Evolutionary conservation across 2,329 filamentous ascomycete genomes (phyloP), one percentile per base, ranked within the genome.

Genomic region (Alternaria rosae): DNA sequence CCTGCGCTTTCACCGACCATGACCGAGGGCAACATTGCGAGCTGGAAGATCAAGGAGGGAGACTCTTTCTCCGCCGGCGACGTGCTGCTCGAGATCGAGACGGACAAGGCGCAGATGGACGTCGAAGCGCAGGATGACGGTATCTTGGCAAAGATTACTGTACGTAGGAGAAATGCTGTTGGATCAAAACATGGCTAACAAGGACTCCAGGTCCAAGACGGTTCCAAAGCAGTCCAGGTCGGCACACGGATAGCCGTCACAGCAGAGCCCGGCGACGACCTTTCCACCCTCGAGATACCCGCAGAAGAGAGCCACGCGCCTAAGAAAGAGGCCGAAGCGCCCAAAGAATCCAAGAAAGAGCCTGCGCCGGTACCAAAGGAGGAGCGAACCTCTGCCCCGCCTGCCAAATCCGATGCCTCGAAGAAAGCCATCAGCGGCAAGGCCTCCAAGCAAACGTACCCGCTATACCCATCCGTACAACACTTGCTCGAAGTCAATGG

Each of bases 61-160:
- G 92, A 95, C 70, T 86, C 88, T 54, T 97, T 93, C 80, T 85
- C 87, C 52, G 91, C 92, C 60, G 93, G 93, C 70, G 93, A 97
- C 79, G 92, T 97, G 30, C 85, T 97, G 54, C 88, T 97, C 62
- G 93, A 97, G 82, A 95, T 97, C 78, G 93, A 97, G 83, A 97
- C 93, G 61, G 93, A 97, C 81, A 97, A 97, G 85, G 93, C 93
- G 58, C 92, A 92, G 59, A 97, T 97, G 92, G 93, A 97, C 72
- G 93, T 97, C 25, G 93, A 97, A 84, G 93, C 93, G 42, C 93
- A 95, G 82, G 93, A 97, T 45, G 92, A 96, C 76, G 93, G 93
- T 43, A 84, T 94, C 70, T 82, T 97, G 79, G 89, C 93, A 76
- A 96, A 95, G 85, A 94, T 97, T 71, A 87, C 89, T 76, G 82